phyloP scores from a whole-genome alignment of 257 asterid species.

The Solanum commersonii region DNA sequence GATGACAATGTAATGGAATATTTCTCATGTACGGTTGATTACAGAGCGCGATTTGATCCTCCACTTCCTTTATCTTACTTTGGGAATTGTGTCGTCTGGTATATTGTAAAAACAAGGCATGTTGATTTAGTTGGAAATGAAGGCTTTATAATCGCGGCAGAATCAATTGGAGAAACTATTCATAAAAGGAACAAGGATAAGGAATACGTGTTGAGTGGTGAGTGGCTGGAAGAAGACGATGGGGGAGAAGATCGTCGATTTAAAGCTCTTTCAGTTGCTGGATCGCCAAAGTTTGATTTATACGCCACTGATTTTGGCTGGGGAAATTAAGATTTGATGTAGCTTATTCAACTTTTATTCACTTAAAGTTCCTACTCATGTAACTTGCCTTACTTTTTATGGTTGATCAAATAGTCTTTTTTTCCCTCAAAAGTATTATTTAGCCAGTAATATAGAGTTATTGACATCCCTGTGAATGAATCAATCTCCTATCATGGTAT shows the following conservation, averaged over 20 bases:
- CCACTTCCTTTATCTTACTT: conserved; percentile 29
- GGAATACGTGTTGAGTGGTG: conserved; percentile 1
- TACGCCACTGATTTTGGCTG: conserved; percentile 21
- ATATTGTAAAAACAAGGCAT: neutral
- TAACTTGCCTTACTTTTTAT: too few species aligned
- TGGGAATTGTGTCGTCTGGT: conserved; percentile 21
- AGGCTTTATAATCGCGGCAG: conserved; percentile 20
- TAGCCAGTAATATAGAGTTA: too few species aligned
- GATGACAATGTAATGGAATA: too few species aligned
- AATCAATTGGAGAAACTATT: conserved; percentile 4
- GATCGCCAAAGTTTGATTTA: conserved; percentile 11
- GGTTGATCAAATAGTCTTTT: too few species aligned
- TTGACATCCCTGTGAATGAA: neutral
- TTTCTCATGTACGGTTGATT: too few species aligned
- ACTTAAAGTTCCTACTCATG: too few species aligned
- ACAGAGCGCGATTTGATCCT: conserved; percentile 1
- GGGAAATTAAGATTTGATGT: neutral
- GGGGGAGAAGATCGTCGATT: neutral
- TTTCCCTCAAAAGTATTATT: too few species aligned
- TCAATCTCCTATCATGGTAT: neutral
- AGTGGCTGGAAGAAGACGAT: neutral
- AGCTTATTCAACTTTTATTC: too few species aligned
- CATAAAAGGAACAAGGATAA: neutral
- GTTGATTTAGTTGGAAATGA: conserved; percentile 8
- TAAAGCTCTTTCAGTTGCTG: neutral